These are phyloP conservation scores for Cordyceps tenuipes DNA, from an alignment of 2,329 filamentous ascomycete species.

Conservation along the genomic window DNA sequence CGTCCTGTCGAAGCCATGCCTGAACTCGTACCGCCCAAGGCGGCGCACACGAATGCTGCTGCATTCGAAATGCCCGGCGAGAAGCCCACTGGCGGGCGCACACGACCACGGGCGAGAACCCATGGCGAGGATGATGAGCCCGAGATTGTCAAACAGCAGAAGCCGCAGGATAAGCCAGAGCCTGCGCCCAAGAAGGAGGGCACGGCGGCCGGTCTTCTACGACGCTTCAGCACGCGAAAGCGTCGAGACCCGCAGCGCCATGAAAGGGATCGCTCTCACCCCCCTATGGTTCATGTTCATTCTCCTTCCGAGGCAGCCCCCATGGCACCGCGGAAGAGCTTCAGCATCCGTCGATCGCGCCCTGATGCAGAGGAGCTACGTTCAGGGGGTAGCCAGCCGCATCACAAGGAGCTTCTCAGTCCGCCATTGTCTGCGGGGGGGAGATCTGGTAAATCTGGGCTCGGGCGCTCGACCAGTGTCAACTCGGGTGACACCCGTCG, in stretches of 20 bases:
- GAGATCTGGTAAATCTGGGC: conserved; percentile 55
- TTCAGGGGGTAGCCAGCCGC: conserved; percentile 56
- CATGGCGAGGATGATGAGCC: conserved; percentile 89
- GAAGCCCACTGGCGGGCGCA: conserved; percentile 73
- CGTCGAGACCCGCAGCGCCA: conserved; percentile 58
- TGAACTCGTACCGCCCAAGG: conserved; percentile 71
- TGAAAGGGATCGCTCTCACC: conserved; percentile 58
- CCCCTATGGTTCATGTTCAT: conserved; percentile 69
- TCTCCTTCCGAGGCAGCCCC: conserved; percentile 57
- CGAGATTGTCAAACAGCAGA: conserved; percentile 38
- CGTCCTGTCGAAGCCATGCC: conserved; percentile 43
- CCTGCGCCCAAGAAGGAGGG: conserved; percentile 73
- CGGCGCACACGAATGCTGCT: conserved; percentile 79
- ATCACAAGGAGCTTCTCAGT: conserved; percentile 70
- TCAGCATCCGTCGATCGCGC: conserved; percentile 63
- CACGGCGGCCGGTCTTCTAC: conserved; percentile 71
- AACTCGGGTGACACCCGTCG: conserved; percentile 77
- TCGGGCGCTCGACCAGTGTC: conserved; percentile 84
- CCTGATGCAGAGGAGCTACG: conserved; percentile 46
- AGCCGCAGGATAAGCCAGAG: conserved; percentile 47
- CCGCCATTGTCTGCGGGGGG: conserved; percentile 58
- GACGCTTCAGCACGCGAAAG: conserved; percentile 84
- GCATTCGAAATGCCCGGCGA: conserved; percentile 86
- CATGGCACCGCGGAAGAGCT: conserved; percentile 69
- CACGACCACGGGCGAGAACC: conserved; percentile 77